Base-by-base conservation (phyloP, 1,284 basidiomycete genomes). In the Ganoderma leucocontextum region DNA sequence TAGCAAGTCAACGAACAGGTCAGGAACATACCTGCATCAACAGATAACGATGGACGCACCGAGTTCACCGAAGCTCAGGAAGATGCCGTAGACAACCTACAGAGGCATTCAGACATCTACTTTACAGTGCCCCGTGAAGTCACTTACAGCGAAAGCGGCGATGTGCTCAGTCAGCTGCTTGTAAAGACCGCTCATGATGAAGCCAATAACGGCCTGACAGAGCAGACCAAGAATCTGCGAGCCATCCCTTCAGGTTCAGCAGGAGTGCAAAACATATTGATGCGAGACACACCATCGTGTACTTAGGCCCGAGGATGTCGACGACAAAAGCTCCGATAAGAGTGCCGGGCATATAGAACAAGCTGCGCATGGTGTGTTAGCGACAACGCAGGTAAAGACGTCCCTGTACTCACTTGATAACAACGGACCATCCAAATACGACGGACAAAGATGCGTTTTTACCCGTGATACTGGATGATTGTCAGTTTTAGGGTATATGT, bases 111-210 rank as follows among this genome's bases (percentile, higher is more conserved):
- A 89, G 65, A 8, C 5, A 39, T 13, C 12, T 36, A 25, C 15
- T 1, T 17, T 15, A 36, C 17, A 12, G 15, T 10, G 22, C 9
- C 2, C 1, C 25, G n/a, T 15, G 6, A 36, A 10, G n/a, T 33
- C 49, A 77, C 83, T 72, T 72, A 90, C 91, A 49, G 94, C 93
- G 70, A 96, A 97, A 25, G 87, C 95, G 17, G 85, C 94, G 66
- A 96, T 86, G 71, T 93, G 85, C 6, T 85, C 76, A 8, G 86
- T 86, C 66, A 93, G 80, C 80, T 82, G 80, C 38, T 74, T 78
- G 79, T 95, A 96, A 38, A 89, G 82, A 15, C 93, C 95, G 70
- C 92, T 94, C 90, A 96, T 94, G 78, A 94, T 91, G 78, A 95
- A 95, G 17, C 95, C 91, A 74, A 94, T 82, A 74, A 94, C 67